These are phyloP conservation scores for Zalaria obscura DNA, from an alignment of 2,329 filamentous ascomycete species.

Conservation along the genomic window DNA sequence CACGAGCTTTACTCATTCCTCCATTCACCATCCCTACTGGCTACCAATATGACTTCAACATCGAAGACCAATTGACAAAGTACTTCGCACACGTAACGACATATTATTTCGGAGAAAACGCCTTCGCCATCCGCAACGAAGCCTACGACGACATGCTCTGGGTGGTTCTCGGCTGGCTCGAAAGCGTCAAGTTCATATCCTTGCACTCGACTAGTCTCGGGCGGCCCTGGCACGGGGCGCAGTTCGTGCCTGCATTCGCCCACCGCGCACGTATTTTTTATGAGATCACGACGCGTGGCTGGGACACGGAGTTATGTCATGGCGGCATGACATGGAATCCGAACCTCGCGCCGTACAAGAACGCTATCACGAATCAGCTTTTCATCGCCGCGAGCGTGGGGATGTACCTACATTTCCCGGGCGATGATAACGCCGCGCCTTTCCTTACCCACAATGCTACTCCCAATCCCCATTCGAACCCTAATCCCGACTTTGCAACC, in stretches of 20 bases:
- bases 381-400: conserved; percentile 71
- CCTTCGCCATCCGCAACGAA: conserved; percentile 57
- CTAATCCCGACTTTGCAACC: conserved; percentile 3
- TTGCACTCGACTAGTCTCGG: conserved; percentile 40
- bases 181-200: conserved; percentile 62
- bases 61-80: not conserved
- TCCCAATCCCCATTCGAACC: conserved; percentile 7
- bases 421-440: conserved; percentile 59
- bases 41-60: not conserved
- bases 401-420: conserved; percentile 85
- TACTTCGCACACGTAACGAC: conserved; percentile 65
- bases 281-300: conserved; percentile 62
- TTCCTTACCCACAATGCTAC: conserved; percentile 31
- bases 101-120: conserved; percentile 80
- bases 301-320: conserved; percentile 66
- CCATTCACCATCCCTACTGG: not conserved
- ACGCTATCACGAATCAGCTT: conserved; percentile 88
- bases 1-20: not conserved
- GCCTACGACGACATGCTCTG: conserved; percentile 92
- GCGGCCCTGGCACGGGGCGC: conserved; percentile 55
- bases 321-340: conserved; percentile 93
- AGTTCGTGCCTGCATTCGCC: conserved; percentile 65
- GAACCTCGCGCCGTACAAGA: conserved; percentile 71
- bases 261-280: conserved; percentile 77
- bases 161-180: conserved; percentile 86